Evolutionary conservation across 495 filamentous ascomycete genomes (phyloP).

Genomic region (Amphirosellinia nigrospora): DNA sequence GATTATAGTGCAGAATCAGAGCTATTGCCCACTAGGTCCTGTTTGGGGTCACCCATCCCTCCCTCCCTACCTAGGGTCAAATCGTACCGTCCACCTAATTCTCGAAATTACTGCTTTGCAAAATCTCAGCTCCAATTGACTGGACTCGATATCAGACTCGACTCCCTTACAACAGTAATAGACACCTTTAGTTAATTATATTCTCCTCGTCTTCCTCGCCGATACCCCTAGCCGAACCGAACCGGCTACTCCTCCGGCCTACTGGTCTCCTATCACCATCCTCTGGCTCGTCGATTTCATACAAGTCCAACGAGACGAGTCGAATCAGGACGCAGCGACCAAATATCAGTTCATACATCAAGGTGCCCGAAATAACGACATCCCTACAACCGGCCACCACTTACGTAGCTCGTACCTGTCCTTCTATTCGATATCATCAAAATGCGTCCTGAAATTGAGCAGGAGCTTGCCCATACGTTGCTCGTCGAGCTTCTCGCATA

Average conservation of each 20-base stretch:
- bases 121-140: not conserved
- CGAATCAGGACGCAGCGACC: not conserved
- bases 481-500: slow-evolving; percentile 98
- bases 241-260: not conserved
- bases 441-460: slow-evolving; percentile 98
- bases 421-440: slow-evolving; percentile 39
- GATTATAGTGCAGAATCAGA: not conserved
- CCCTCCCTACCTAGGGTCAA: not conserved
- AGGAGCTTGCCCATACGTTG: slow-evolving; percentile 96
- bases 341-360: not conserved
- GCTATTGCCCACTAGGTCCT: not conserved
- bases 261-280: not conserved
- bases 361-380: not conserved
- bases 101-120: not conserved
- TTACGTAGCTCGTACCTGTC: not conserved
- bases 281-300: not conserved
- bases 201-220: not conserved
- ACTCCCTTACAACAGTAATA: slow-evolving; percentile 14
- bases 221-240: not conserved
- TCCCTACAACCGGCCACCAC: not conserved
- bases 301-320: not conserved
- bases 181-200: slow-evolving; percentile 19
- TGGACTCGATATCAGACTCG: not conserved
- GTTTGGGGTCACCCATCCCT: not conserved
- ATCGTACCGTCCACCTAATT: not conserved